Conservation (phyloP, 2,329 filamentous ascomycete species). For the Scedosporium dehoogii region DNA sequence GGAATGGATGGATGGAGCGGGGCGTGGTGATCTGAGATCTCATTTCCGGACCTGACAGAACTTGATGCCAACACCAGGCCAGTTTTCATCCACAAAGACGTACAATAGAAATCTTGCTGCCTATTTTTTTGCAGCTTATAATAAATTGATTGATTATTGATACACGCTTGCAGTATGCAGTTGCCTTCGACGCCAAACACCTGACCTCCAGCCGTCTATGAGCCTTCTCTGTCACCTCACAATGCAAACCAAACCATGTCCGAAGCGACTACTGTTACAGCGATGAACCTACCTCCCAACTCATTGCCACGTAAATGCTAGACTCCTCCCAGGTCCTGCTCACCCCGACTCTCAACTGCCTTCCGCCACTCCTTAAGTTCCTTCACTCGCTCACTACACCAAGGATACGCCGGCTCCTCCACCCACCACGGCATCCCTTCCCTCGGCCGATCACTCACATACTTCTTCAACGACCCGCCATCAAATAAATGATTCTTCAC, state of each 20-base stretch:
- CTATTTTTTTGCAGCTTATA: too few relatives aligned
- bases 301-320: too few relatives aligned
- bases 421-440: constrained; percentile 39
- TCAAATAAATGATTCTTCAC: constrained; percentile 50
- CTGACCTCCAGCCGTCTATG: not conserved
- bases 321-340: too few relatives aligned
- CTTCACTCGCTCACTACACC: constrained; percentile 33
- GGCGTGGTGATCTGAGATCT: constrained; percentile 52
- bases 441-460: constrained; percentile 26
- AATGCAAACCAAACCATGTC: not conserved
- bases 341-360: not conserved
- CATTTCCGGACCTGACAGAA: too few relatives aligned
- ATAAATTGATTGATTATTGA: too few relatives aligned
- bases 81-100: too few relatives aligned
- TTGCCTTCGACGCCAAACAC: not conserved
- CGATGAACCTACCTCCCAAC: too few relatives aligned
- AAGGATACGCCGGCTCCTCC: constrained; percentile 33
- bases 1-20: constrained; percentile 62
- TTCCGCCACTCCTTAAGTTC: constrained; percentile 37
- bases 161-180: too few relatives aligned
- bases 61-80: too few relatives aligned
- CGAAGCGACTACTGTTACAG: too few relatives aligned
- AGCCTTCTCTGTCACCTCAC: not conserved
- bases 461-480: constrained; percentile 33
- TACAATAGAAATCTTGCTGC: too few relatives aligned